Conservation (phyloP, 371 early-diverging fungal species). For the Mortierella sp. region DNA sequence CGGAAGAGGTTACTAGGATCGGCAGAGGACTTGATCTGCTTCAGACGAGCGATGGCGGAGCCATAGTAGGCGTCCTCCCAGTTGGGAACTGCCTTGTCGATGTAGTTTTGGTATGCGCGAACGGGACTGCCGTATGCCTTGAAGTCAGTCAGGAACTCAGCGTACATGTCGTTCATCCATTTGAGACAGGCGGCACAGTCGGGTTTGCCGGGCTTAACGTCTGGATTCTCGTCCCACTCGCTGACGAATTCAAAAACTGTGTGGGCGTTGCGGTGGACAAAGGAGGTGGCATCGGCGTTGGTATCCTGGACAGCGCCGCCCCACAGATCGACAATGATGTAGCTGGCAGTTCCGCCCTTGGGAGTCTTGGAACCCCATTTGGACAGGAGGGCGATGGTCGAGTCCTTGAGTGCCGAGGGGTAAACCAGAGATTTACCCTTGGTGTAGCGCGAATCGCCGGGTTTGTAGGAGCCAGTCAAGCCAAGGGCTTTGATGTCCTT, state of each 20-base stretch:
- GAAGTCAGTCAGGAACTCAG: conserved; percentile 43
- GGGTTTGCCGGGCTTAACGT: conserved; percentile 23
- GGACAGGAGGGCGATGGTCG: conserved; percentile 36
- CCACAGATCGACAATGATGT: conserved; percentile 58
- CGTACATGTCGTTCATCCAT: conserved; percentile 48
- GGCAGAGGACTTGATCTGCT: conserved; percentile 43
- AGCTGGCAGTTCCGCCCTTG: conserved; percentile 34
- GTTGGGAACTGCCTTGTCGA: conserved; percentile 48
- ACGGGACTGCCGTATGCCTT: conserved; percentile 29
- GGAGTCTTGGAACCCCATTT: conserved; percentile 35
- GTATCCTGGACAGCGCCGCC: conserved; percentile 38
- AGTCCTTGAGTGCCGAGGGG: conserved; percentile 18
- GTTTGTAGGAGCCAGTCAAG: conserved; percentile 19
- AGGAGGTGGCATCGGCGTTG: conserved; percentile 22
- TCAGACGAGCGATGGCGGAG: conserved; percentile 36
- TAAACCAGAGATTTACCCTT: conserved; percentile 55
- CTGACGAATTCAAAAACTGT: conserved; percentile 53
- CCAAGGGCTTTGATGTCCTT: conserved; percentile 28
- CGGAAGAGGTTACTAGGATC: conserved; percentile 59
- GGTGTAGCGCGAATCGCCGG: conserved; percentile 46
- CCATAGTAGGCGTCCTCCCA: conserved; percentile 58
- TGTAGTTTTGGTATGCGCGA: conserved; percentile 56
- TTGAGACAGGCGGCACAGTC: conserved; percentile 37
- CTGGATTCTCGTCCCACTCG: conserved; percentile 48
- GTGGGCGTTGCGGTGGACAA: conserved; percentile 43